phyloP scores from a whole-genome alignment of 1,284 basidiomycete genomes.

The Trichosporon inkin region DNA sequence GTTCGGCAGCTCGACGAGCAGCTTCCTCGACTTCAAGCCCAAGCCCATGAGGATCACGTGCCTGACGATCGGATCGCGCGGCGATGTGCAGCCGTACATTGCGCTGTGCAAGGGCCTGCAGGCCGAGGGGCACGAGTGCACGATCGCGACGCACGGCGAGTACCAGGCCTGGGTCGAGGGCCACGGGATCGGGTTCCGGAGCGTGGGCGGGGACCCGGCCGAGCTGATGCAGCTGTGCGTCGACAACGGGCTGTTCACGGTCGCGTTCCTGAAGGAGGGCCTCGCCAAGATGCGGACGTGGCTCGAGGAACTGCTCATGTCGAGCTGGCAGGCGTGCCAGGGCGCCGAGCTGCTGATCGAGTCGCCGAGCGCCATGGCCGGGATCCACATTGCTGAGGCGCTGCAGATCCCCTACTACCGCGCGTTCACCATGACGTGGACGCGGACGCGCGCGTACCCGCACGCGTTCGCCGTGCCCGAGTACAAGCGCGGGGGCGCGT shows the following conservation, averaged over 20 bases:
- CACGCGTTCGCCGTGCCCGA: slow-evolving; percentile 61
- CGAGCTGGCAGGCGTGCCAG: slow-evolving; percentile 67
- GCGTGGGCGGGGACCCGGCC: slow-evolving; percentile 78
- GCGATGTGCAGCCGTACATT: slow-evolving; percentile 55
- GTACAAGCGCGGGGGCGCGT: slow-evolving; percentile 50
- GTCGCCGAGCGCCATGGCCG: slow-evolving; percentile 68
- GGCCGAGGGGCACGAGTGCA: slow-evolving; percentile 56
- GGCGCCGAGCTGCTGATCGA: slow-evolving; percentile 67
- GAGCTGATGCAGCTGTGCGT: slow-evolving; percentile 67
- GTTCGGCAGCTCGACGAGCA: slow-evolving; percentile 80
- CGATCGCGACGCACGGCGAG: slow-evolving; percentile 62
- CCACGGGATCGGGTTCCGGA: slow-evolving; percentile 89
- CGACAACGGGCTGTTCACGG: slow-evolving; percentile 94
- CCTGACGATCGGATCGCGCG: slow-evolving; percentile 71
- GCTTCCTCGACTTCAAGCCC: slow-evolving; percentile 91
- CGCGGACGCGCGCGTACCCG: slow-evolving; percentile 61
- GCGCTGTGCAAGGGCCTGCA: slow-evolving; percentile 60
- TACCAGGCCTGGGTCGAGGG: slow-evolving; percentile 61
- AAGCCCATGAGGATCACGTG: slow-evolving; percentile 81
- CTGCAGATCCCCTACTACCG: slow-evolving; percentile 64
- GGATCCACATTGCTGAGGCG: slow-evolving; percentile 74
- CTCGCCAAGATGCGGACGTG: slow-evolving; percentile 76
- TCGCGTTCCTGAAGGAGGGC: slow-evolving; percentile 86
- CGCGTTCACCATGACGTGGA: slow-evolving; percentile 73
- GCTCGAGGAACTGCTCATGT: slow-evolving; percentile 67